Evolutionary conservation across 345 rosid species (phyloP), one percentile per base, ranked within the genome.

Genomic region (Psidium friedrichsthalianum): DNA sequence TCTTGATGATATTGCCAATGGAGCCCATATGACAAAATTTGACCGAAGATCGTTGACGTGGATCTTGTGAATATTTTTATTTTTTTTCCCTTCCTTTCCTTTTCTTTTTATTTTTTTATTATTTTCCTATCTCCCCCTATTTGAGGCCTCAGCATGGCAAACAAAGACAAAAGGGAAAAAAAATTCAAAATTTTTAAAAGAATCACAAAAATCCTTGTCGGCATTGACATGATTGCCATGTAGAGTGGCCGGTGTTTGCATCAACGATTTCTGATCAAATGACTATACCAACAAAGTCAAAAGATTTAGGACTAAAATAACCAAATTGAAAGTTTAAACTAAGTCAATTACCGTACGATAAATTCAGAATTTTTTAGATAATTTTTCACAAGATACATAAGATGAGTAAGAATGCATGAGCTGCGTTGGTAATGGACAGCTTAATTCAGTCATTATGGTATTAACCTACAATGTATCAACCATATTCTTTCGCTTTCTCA

Each of bases 181-280:
- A 27, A 59, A 14, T 14, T n/a, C 13, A 59, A 61, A 11, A 0
- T 3, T 1, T 52, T 52, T 8, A 13, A 59, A 27, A 47, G 11
- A 47, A 8, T 9, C 13, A 29, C 1, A 12, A 5, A 58, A 58
- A 27, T 64, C 20, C 5, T 64, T 15, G 44, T 0, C 1, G 0
- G 2, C 11, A 1, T 0, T 2, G 0, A 27, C 18, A 27, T n/a
- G 76, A 64, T 4, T 3, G 7, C 3, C 0, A 2, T 2, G 3
- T 64, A 64, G 0, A 15, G 29, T 64, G 76, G 12, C 1, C 0
- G 7, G 0, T 0, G 8, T 29, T 64, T 9, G 2, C 0, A 0
- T 64, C 7, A 29, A 6, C 4, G 0, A 29, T 64, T 64, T 61
- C 1, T 18, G 11, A 5, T 5, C 1, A 8, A 0, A 29, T 64